phyloP scores from a whole-genome alignment of 495 filamentous ascomycete genomes.

The Penicillium coprophilum region DNA sequence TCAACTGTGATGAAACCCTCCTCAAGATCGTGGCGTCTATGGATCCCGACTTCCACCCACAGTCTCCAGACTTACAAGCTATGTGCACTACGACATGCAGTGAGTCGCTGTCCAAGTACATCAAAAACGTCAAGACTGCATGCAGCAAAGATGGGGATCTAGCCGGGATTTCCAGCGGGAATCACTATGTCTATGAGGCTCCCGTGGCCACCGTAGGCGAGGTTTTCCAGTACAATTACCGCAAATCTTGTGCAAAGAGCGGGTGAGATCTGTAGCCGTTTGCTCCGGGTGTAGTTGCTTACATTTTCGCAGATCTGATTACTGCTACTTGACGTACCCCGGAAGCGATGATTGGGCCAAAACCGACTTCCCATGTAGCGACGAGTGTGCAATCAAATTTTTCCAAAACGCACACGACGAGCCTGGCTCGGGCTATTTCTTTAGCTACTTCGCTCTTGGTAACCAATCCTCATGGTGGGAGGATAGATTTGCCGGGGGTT shows the following conservation, averaged over 20 bases:
- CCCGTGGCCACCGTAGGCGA: conserved; percentile 28
- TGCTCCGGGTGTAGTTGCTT: conserved; percentile 10
- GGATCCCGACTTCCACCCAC: conserved; percentile 24
- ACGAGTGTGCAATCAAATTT: conserved; percentile 28
- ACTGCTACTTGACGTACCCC: conserved; percentile 28
- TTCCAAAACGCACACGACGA: conserved; percentile 28
- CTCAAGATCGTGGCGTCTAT: conserved; percentile 28
- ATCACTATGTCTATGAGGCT: conserved; percentile 12
- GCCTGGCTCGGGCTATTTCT: conserved; percentile 27
- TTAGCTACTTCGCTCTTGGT: conserved; percentile 21
- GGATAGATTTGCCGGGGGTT: conserved; percentile 24
- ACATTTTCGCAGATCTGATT: conserved; percentile 22
- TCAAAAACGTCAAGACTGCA: conserved; percentile 28
- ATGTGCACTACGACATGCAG: conserved; percentile 31
- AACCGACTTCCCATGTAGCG: conserved; percentile 23
- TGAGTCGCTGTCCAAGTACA: conserved; percentile 27
- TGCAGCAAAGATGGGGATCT: conserved; percentile 27
- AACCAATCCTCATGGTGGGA: conserved; percentile 25
- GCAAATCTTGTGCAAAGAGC: conserved; percentile 27
- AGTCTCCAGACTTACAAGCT: conserved; percentile 22
- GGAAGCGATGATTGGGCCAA: conserved; percentile 18
- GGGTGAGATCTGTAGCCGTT: conserved; percentile 17
- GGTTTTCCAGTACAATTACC: conserved; percentile 32
- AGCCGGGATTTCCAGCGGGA: conserved; percentile 21
- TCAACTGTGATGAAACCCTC: conserved; percentile 31